Conservation (phyloP, 306 rosid species). For the Dryas drummondii region DNA sequence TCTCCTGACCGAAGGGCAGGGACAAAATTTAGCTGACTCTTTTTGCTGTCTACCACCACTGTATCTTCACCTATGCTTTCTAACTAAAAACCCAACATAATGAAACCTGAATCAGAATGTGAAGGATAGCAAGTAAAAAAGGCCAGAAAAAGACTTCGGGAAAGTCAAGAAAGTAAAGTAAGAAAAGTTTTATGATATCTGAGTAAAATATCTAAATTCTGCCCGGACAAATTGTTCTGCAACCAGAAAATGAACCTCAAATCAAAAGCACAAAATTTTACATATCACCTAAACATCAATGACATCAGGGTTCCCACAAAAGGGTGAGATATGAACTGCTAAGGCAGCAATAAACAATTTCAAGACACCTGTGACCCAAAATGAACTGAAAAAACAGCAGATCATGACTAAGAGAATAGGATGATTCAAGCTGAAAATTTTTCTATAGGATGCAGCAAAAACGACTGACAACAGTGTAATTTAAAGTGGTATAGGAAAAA, state of each 20-base stretch:
- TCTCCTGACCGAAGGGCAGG: conserved; percentile 86
- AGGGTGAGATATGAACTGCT: conserved; percentile 1
- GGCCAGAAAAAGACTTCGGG: neutral
- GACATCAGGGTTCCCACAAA: neutral
- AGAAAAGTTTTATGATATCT: too few species aligned
- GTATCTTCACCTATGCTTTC: conserved; percentile 89
- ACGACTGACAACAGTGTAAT: neutral
- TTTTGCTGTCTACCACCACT: conserved; percentile 56
- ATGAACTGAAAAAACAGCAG: neutral
- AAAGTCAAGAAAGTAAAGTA: neutral
- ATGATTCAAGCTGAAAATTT: neutral
- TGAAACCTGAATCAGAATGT: conserved; percentile 7
- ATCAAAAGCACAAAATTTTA: neutral
- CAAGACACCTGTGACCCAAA: neutral
- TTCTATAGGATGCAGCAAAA: neutral
- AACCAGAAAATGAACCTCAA: neutral
- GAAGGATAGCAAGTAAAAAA: conserved; percentile 9
- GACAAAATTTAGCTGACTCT: conserved; percentile 43
- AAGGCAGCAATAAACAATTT: neutral
- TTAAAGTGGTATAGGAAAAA: neutral
- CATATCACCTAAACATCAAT: neutral
- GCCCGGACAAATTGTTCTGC: neutral
- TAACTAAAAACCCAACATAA: conserved; percentile 45
- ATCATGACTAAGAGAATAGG: neutral
- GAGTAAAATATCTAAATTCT: neutral